phyloP scores from a whole-genome alignment of 345 rosid genomes.

The Streptanthus diversifolius region DNA sequence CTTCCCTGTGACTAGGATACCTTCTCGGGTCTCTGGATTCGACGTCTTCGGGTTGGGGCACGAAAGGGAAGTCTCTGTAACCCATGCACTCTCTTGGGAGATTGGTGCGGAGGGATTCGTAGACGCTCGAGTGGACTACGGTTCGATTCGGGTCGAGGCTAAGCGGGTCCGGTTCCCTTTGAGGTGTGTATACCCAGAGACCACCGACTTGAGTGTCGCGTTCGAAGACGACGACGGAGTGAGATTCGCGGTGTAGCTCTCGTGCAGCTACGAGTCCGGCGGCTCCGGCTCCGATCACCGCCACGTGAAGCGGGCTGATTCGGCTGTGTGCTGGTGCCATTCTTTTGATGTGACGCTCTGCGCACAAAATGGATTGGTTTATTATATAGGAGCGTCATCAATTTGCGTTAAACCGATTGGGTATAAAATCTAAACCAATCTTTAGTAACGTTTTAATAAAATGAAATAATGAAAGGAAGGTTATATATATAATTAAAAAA shows the following conservation, averaged over 20 bases:
- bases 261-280: slow-evolving; percentile 74
- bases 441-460: too few relatives aligned
- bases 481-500: too few relatives aligned
- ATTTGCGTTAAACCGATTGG: background rate
- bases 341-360: background rate
- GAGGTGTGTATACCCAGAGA: slow-evolving; percentile 67
- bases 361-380: background rate
- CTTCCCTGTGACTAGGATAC: slow-evolving; percentile 72
- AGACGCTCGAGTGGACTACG: slow-evolving; percentile 65
- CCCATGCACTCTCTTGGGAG: slow-evolving; percentile 90
- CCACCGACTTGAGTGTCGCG: slow-evolving; percentile 61
- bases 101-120: slow-evolving; percentile 78
- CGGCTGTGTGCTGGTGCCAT: slow-evolving; percentile 18
- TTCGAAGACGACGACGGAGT: slow-evolving; percentile 65
- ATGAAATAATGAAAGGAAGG: too few relatives aligned
- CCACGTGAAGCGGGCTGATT: slow-evolving; percentile 46
- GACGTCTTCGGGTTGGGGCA: slow-evolving; percentile 24
- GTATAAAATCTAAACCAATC: background rate
- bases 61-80: slow-evolving; percentile 65
- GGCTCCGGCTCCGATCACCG: slow-evolving; percentile 87
- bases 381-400: background rate
- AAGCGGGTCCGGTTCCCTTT: slow-evolving; percentile 59
- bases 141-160: slow-evolving; percentile 58
- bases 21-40: slow-evolving; percentile 57
- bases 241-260: slow-evolving; percentile 71